Evolutionary conservation across 2,329 filamentous ascomycete genomes (phyloP).

Genomic region (Zasmidium cellare): DNA sequence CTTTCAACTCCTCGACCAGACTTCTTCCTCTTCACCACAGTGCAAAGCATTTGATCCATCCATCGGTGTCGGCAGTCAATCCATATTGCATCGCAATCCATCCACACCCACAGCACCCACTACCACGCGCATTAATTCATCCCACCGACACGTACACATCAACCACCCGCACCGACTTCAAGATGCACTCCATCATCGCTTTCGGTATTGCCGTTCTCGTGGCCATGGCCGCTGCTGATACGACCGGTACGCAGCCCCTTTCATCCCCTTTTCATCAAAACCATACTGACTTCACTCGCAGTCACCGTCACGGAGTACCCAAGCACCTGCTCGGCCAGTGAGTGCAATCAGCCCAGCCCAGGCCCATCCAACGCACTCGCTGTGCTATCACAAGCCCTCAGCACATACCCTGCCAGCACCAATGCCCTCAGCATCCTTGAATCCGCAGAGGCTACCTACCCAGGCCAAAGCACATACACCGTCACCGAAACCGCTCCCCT

Average conservation of each 20-base stretch:
- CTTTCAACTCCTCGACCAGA: too few relatives aligned
- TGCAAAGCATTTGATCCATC: too few relatives aligned
- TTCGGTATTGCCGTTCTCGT: conserved; percentile 27
- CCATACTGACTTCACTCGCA: conserved; percentile 10
- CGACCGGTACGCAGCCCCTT: conserved; percentile 21
- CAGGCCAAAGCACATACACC: conserved; percentile 7
- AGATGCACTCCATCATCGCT: conserved; percentile 28
- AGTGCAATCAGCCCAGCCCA: conserved; percentile 17
- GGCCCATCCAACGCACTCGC: conserved; percentile 20
- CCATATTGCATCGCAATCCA: background rate
- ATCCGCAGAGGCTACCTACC: conserved; percentile 15
- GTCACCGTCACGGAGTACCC: conserved; percentile 17
- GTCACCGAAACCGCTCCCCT: conserved; percentile 6
- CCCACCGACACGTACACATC: conserved; percentile 7
- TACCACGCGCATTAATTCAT: conserved; percentile 5
- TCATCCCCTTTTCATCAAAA: background rate
- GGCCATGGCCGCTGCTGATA: conserved; percentile 23
- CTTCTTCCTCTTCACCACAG: too few relatives aligned
- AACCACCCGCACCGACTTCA: conserved; percentile 14
- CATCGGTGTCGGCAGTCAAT: too few relatives aligned
- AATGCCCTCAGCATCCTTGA: conserved; percentile 23
- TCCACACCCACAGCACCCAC: conserved; percentile 8
- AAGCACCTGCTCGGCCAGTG: conserved; percentile 23
- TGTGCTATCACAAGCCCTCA: conserved; percentile 19
- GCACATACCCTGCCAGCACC: conserved; percentile 10